Evolutionary conservation across 2,329 filamentous ascomycete genomes (phyloP).

Genomic region (Apiospora sp.): DNA sequence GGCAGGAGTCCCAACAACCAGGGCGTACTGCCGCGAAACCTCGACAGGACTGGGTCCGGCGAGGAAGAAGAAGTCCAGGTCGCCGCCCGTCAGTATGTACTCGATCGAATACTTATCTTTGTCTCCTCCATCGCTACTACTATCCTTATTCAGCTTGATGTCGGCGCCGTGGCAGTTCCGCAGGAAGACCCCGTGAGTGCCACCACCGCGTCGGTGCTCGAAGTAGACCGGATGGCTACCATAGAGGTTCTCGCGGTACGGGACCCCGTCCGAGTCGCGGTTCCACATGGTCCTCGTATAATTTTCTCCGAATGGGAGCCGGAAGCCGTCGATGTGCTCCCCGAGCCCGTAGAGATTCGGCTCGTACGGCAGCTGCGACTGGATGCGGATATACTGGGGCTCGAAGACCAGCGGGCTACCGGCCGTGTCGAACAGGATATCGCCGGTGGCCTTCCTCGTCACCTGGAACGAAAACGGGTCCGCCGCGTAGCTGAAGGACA

Average conservation of each 20-base stretch:
- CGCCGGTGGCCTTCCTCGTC: constrained; percentile 45
- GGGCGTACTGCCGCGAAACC: constrained; percentile 66
- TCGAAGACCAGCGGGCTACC: constrained; percentile 75
- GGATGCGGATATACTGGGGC: constrained; percentile 77
- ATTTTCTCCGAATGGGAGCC: constrained; percentile 68
- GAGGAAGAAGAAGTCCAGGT: constrained; percentile 76
- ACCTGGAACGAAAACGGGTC: constrained; percentile 53
- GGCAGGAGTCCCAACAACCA: constrained; percentile 61
- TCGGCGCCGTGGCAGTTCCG: constrained; percentile 81
- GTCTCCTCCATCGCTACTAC: constrained; percentile 66
- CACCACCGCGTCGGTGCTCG: constrained; percentile 67
- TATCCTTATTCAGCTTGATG: constrained; percentile 62
- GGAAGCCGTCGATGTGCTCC: constrained; percentile 77
- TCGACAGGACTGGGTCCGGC: constrained; percentile 65
- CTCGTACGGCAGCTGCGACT: constrained; percentile 72
- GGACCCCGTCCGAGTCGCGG: constrained; percentile 69
- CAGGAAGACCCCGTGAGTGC: constrained; percentile 72
- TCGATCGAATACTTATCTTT: background rate
- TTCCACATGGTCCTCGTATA: constrained; percentile 77
- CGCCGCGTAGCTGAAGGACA: constrained; percentile 45
- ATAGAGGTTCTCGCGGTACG: constrained; percentile 73
- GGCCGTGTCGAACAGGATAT: constrained; percentile 74
- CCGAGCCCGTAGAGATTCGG: constrained; percentile 82
- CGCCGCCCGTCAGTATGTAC: constrained; percentile 59
- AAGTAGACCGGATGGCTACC: constrained; percentile 79